Base-by-base conservation (phyloP, 176 grass and related monocot species). In the Eleusine indica region DNA sequence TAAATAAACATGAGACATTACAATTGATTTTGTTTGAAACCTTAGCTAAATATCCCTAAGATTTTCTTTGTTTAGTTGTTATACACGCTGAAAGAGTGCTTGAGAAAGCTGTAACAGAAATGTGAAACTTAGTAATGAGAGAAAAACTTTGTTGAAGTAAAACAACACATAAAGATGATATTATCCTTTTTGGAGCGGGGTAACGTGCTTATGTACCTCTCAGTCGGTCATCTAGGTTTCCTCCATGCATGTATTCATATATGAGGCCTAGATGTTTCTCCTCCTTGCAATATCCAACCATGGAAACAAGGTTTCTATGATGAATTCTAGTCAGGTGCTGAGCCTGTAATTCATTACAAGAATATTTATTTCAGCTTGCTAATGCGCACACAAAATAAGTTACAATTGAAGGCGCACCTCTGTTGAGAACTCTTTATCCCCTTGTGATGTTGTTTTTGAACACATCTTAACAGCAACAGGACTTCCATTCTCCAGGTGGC, bases 381-480 rank as follows among this genome's bases (percentile, higher is more conserved):
- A 52, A 68, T 52, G 52, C 5, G 70, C 8, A 12, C 19, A 81
- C 10, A 69, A 71, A 60, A 54, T 35, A 29, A 70, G 58, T 18
- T 66, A 66, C 1, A 68, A 18, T 67, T 69, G 12, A 74, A 77
- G 58, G 14, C 47, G 5, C 86, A 94, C 94, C 94, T 97, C 91
- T 9, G 84, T 48, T 62, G 88, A 68, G 80, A 97, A 92, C 48
- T 94, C 85, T 66, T 77, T 90, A 40, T 42, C 79, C 52, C 91
- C 89, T 85, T 92, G 89, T 21, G 87, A 18, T 40, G 85, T 84
- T 73, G 80, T 41, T 53, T 71, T 61, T 74, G 87, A 90, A 16
- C 38, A 43, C 48, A 90, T 76, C 85, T 97, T 97, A 41, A 97
- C 83, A n/a, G 94, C 94, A 86, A 97, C 89, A 79, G 91, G 82